Evolutionary conservation across 2,329 filamentous ascomycete species (phyloP).

Genomic region (Alternaria arborescens): DNA sequence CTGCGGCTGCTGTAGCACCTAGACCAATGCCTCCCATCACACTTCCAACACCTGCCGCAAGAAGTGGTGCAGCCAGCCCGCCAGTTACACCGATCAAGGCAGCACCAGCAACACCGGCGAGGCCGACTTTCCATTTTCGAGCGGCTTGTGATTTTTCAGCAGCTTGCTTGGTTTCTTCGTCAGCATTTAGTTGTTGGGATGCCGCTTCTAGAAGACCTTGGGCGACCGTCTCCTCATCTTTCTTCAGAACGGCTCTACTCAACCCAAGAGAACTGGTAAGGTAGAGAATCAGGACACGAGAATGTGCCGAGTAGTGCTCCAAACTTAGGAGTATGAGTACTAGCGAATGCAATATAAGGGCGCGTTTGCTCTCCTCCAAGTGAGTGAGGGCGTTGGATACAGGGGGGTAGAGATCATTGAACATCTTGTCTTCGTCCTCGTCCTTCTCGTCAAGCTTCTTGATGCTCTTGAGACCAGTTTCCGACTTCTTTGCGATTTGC

Average conservation of each 20-base stretch:
- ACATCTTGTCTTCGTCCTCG: constrained; percentile 49
- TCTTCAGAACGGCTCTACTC: constrained; percentile 68
- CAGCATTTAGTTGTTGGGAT: constrained; percentile 73
- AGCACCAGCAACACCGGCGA: constrained; percentile 88
- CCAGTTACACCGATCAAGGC: constrained; percentile 85
- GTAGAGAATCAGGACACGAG: constrained; percentile 74
- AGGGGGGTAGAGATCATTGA: constrained; percentile 53
- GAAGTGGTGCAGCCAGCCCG: constrained; percentile 78
- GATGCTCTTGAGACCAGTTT: constrained; percentile 37
- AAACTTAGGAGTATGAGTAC: constrained; percentile 78
- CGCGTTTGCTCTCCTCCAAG: constrained; percentile 68
- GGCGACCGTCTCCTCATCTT: constrained; percentile 79
- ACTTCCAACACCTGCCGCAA: constrained; percentile 80
- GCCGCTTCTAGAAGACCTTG: constrained; percentile 77
- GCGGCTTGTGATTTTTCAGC: constrained; percentile 71
- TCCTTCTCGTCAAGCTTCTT: constrained; percentile 36
- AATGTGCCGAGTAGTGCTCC: constrained; percentile 78
- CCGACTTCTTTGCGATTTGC: constrained; percentile 39
- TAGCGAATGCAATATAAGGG: constrained; percentile 74
- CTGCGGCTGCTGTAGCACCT: constrained; percentile 75
- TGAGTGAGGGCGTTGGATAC: constrained; percentile 61
- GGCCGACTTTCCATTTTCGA: constrained; percentile 80
- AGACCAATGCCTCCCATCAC: constrained; percentile 81
- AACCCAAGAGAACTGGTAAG: constrained; percentile 76
- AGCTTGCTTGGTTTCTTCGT: constrained; percentile 77